Evolutionary conservation across 192 early-diverging fungal genomes (phyloP).

Genomic region (Rhizophagus sp.): DNA sequence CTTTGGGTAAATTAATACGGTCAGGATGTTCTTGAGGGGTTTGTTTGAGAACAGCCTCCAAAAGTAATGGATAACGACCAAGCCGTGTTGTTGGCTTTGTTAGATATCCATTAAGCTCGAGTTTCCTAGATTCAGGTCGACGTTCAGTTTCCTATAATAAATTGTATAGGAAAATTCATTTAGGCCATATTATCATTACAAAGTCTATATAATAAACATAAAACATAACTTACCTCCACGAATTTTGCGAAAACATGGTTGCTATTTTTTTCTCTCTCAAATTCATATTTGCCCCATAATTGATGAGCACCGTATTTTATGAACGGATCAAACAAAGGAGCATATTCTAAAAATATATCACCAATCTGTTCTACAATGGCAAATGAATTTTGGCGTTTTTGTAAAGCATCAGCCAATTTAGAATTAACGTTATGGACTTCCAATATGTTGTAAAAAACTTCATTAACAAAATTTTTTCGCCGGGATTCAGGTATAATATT

Average conservation of each 20-base stretch:
- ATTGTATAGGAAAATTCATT: neutral
- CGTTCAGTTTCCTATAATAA: slow-evolving; percentile 64
- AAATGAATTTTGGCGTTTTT: slow-evolving; percentile 63
- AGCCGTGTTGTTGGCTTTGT: slow-evolving; percentile 86
- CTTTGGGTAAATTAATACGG: slow-evolving; percentile 67
- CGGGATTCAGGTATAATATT: slow-evolving; percentile 67
- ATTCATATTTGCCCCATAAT: slow-evolving; percentile 75
- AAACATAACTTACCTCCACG: slow-evolving; percentile 57
- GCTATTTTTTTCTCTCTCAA: slow-evolving; percentile 76
- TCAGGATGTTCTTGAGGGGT: slow-evolving; percentile 85
- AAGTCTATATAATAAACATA: neutral
- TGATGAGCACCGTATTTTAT: slow-evolving; percentile 87
- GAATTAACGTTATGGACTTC: slow-evolving; percentile 64
- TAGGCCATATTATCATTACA: neutral
- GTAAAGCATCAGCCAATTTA: slow-evolving; percentile 58
- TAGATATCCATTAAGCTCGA: slow-evolving; percentile 85
- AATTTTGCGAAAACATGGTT: slow-evolving; percentile 74
- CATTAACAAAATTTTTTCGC: slow-evolving; percentile 69
- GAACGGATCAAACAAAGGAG: slow-evolving; percentile 73
- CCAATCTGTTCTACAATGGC: slow-evolving; percentile 82
- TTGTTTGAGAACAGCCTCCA: slow-evolving; percentile 79
- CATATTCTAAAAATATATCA: slow-evolving; percentile 78
- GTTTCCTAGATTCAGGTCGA: slow-evolving; percentile 74
- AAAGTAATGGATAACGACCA: slow-evolving; percentile 82
- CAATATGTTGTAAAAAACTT: slow-evolving; percentile 80